Base-by-base conservation (phyloP, 768 basidiomycete species). In the Tricholoma flavovirens region DNA sequence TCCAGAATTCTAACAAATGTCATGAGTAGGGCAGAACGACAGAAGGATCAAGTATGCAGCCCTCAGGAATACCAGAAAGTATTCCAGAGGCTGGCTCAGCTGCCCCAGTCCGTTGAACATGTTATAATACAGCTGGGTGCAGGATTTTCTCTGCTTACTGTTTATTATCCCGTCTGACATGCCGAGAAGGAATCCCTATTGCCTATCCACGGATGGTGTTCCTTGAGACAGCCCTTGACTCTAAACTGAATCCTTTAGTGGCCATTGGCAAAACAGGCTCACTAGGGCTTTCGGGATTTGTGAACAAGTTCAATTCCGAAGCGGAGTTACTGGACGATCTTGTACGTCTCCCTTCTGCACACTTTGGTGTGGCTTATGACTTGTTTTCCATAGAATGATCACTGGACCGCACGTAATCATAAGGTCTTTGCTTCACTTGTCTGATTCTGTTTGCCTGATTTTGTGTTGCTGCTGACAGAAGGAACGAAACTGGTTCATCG, bases 151-250 rank as follows among this genome's bases (percentile, higher is more conserved):
- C 19, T 5, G 56, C 15, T 21, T 53, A 56, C 12, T 59, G 45
- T 30, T 10, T 21, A 42, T 11, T 35, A 12, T 21, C 21, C 8
- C 15, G 35, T 40, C 51, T 59, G 56, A 54, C 14, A 8, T 12
- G 48, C 53, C 17, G 21, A 4, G 38, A 12, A 86, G 86, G 85
- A 1, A 82, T 90, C 53, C 89, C 88, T 0, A 87, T 93, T 59
- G 92, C 92, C 4, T 98, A 98, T 67, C 96, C 96, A 29, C 87
- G 95, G 51, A 86, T 94, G 84, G 89, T 90, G 2, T 94, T 96
- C 68, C 72, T 97, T 59, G 96, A 90, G 69, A 74, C 72, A 21
- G 81, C 87, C 7, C 72, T 98, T 24, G 88, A 88, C 43, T 86
- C 83, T 29, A 93, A 88, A 70, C 76, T 87, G 50, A 98, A 98